Base-by-base conservation (phyloP, 345 rosid species). In the Camelina neglecta region DNA sequence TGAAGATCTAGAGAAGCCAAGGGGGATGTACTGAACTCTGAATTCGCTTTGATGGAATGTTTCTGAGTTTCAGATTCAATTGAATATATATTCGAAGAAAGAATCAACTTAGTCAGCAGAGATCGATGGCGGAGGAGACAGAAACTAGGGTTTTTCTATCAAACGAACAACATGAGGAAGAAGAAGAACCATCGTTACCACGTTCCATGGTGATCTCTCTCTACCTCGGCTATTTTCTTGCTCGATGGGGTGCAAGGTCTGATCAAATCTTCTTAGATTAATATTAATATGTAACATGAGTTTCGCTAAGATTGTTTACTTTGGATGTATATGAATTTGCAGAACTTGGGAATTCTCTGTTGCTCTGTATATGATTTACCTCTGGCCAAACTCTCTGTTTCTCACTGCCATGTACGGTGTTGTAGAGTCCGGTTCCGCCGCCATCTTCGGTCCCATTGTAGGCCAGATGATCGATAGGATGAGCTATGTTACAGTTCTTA, bases 271-370 rank as follows among this genome's bases (percentile, higher is more conserved):
- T 64, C 38, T 13, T 60, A 15, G 0, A 39, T 18, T 5, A 5
- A 16, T 18, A 12, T 41, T 0, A 15, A 35, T 35, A 35, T 8
- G 38, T 35, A 71, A 71, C 3, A 16, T 72, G 11, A 31, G 9
- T 11, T 5, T 26, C 41, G 5, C 0, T 23, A 50, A 49, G 7
- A 24, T 62, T 44, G 0, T 1, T 26, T 21, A 47, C 7, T 23
- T 57, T 47, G 42, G 3, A 29, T 33, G 2, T 41, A 3, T 51
- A 13, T 7, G 10, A n/a, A 72, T 13, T 65, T 79, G 79, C 93
- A 93, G 96, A 79, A 91, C 91, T 82, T 91, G 98, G 98, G 98
- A 94, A 73, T 94, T 94, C 83, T 85, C 93, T 10, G 97, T 94
- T 12, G 93, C 86, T 79, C 80, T 94, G 18, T 91, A 94, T 76